Conservation (phyloP, 1,139 yeast species). For the Citeromyces hawaiiensis region DNA sequence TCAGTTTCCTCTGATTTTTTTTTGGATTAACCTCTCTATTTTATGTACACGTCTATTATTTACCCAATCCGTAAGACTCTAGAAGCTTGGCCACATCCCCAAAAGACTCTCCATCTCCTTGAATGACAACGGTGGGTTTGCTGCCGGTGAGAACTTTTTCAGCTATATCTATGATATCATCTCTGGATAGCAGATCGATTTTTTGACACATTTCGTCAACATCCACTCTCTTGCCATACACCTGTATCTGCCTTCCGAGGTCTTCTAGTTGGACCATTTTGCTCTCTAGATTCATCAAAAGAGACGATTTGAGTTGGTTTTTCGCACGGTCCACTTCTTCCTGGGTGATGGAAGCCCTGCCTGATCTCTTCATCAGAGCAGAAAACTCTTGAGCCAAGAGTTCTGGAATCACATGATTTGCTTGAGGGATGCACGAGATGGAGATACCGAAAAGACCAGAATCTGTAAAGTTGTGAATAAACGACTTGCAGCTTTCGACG, state of each 20-base stretch:
- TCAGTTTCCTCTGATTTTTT: too few relatives aligned
- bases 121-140: slow-evolving; percentile 72
- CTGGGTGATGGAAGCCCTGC: slow-evolving; percentile 47
- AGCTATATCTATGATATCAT: slow-evolving; percentile 66
- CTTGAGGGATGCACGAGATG: slow-evolving; percentile 73
- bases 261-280: slow-evolving; percentile 89
- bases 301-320: slow-evolving; percentile 79
- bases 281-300: slow-evolving; percentile 87
- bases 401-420: slow-evolving; percentile 74
- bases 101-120: slow-evolving; percentile 74
- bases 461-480: slow-evolving; percentile 83
- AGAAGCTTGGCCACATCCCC: slow-evolving; percentile 71
- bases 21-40: neutral
- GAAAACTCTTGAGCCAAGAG: slow-evolving; percentile 68
- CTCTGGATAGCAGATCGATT: slow-evolving; percentile 52
- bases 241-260: slow-evolving; percentile 86
- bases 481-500: slow-evolving; percentile 78
- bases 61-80: slow-evolving; percentile 63
- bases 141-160: slow-evolving; percentile 69
- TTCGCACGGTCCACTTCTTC: slow-evolving; percentile 81
- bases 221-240: slow-evolving; percentile 67
- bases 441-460: slow-evolving; percentile 89
- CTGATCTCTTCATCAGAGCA: slow-evolving; percentile 38
- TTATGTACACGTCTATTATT: slow-evolving; percentile 1
- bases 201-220: slow-evolving; percentile 73